Conservation (phyloP, 1,284 basidiomycete species). For the Tilletia caries region DNA sequence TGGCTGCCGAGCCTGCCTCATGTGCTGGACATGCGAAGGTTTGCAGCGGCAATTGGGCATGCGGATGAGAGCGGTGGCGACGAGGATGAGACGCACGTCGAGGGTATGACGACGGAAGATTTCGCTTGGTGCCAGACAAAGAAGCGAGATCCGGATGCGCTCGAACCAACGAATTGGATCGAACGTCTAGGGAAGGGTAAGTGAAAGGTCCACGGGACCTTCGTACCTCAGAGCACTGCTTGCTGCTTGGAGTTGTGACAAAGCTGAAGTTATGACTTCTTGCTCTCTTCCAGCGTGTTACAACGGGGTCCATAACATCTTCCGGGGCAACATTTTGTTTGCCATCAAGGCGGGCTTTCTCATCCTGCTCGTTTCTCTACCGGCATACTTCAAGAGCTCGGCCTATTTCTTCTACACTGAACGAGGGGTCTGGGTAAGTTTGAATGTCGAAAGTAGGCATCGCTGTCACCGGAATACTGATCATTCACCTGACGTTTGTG, state of each 20-base stretch:
- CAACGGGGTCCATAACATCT: slow-evolving; percentile 24
- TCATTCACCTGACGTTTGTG: no score
- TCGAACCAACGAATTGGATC: slow-evolving; percentile 60
- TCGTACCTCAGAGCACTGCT: no score
- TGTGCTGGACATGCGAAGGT: slow-evolving; percentile 54
- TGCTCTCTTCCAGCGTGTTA: slow-evolving; percentile 25
- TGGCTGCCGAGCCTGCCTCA: slow-evolving; percentile 65
- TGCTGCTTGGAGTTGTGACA: no score
- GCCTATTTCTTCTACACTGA: slow-evolving; percentile 41
- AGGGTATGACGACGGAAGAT: slow-evolving; percentile 56
- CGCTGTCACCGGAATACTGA: no score
- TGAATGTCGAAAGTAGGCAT: no score
- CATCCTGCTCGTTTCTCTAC: slow-evolving; percentile 57
- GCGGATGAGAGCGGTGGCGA: slow-evolving; percentile 60
- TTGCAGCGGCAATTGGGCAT: slow-evolving; percentile 26
- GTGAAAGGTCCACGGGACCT: no score
- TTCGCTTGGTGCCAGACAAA: slow-evolving; percentile 44
- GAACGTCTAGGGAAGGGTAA: slow-evolving; percentile 44
- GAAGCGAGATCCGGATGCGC: slow-evolving; percentile 69
- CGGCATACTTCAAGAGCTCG: slow-evolving; percentile 34
- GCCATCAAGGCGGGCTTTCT: slow-evolving; percentile 74
- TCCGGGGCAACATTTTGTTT: slow-evolving; percentile 60
- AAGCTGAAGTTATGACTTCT: no score
- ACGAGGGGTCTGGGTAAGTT: slow-evolving; percentile 31
- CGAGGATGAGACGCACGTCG: slow-evolving; percentile 65